These are phyloP conservation scores for Colletotrichum theobromicola DNA, from an alignment of 2,329 filamentous ascomycete species.

Conservation along the genomic window DNA sequence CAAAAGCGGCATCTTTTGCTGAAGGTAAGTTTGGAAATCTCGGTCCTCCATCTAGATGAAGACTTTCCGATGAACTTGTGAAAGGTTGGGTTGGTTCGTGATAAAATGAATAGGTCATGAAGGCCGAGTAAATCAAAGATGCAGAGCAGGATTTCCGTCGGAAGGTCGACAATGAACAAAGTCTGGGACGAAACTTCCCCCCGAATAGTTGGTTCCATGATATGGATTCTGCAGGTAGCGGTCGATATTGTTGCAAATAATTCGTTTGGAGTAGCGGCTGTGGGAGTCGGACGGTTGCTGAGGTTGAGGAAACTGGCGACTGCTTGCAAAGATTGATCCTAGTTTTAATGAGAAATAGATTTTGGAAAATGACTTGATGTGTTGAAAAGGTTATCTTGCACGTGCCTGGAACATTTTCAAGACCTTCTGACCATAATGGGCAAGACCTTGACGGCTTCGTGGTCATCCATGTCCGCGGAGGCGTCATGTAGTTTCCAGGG, in stretches of 20 bases:
- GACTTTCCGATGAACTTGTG: too few species aligned
- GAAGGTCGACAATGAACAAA: neutral
- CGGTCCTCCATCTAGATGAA: too few species aligned
- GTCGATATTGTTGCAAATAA: neutral
- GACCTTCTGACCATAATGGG: neutral
- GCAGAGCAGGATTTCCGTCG: neutral
- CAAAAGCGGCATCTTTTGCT: neutral
- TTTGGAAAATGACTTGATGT: neutral
- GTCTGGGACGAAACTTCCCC: neutral
- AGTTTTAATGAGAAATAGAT: neutral
- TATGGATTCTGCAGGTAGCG: neutral
- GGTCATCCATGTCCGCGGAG: neutral
- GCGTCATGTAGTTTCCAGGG: neutral
- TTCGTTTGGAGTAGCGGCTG: neutral
- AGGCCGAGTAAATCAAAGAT: neutral
- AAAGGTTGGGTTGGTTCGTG: accelerated
- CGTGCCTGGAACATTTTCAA: neutral
- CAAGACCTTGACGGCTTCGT: neutral
- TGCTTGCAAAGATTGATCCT: neutral
- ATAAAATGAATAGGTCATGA: neutral
- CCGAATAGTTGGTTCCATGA: neutral
- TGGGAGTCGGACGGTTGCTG: accelerated
- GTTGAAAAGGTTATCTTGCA: accelerated
- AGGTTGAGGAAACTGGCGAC: neutral
- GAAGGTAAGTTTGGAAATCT: accelerated